A percentile compares a stretch with the other conserved stretches of the same genome.
These are phyloP conservation scores for Wilcoxina mikolae DNA, from an alignment of 495 filamentous ascomycete genomes.

Conservation along the genomic window DNA sequence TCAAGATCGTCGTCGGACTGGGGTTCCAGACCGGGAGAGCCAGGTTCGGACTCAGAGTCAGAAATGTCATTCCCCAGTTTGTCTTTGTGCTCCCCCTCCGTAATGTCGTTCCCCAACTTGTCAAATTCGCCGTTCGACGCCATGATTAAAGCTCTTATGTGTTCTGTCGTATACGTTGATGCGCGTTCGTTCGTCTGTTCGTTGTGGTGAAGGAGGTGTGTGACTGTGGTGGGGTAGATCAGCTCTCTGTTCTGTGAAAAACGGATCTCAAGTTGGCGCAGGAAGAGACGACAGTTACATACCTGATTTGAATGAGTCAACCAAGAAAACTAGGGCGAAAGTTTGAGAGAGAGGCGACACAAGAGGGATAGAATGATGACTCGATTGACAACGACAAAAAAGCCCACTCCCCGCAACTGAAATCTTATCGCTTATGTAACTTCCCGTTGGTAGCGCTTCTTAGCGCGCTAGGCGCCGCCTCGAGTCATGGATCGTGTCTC, in stretches of 20 bases:
- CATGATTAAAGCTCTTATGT: conserved; percentile 33
- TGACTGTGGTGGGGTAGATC: conserved; percentile 6
- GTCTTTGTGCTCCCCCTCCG: conserved; percentile 31
- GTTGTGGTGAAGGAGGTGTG: neutral
- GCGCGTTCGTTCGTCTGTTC: neutral
- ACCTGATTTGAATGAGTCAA: neutral
- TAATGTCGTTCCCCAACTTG: conserved; percentile 27
- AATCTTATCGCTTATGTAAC: neutral
- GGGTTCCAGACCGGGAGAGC: conserved; percentile 41
- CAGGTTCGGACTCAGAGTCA: conserved; percentile 45
- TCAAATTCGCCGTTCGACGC: conserved; percentile 43
- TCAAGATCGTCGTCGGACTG: conserved; percentile 37
- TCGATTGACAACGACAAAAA: neutral
- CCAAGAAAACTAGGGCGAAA: neutral
- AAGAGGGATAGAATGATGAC: neutral
- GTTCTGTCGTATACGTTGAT: neutral
- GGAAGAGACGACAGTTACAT: neutral
- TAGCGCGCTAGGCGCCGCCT: too few relatives aligned
- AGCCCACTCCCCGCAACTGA: neutral
- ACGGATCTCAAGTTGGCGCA: neutral
- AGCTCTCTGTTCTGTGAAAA: neutral
- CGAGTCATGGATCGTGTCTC: too few relatives aligned
- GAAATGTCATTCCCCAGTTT: conserved; percentile 32
- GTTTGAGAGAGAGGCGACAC: neutral
- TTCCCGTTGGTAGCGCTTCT: too few relatives aligned